These are phyloP conservation scores for Porcisia hertigi DNA, from an alignment of 208 protist species.

Conservation along the genomic window DNA sequence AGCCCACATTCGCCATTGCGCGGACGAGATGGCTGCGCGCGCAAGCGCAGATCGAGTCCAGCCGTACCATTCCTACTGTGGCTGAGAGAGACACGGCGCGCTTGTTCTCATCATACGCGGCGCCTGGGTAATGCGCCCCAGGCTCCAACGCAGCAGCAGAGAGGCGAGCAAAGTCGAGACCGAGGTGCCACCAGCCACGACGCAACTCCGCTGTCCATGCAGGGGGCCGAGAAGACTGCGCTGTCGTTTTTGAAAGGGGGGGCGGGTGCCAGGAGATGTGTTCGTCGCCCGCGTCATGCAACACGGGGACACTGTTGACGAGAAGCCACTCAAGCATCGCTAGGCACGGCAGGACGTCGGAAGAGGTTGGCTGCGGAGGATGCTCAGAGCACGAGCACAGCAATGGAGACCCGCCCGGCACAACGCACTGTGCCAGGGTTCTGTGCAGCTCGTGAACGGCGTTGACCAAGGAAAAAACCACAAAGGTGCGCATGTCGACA, in stretches of 20 bases:
- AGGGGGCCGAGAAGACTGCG: background rate
- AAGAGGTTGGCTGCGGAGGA: background rate
- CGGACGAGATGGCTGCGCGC: background rate
- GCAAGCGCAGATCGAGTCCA: too few relatives aligned
- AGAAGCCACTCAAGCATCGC: slow-evolving; percentile 19
- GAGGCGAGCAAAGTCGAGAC: background rate
- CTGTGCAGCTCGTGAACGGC: slow-evolving; percentile 2
- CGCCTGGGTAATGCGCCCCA: background rate
- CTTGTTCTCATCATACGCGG: background rate
- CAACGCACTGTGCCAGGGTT: background rate
- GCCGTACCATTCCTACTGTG: background rate
- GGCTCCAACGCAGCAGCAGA: background rate
- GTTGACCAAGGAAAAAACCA: slow-evolving; percentile 5
- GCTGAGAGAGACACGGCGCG: background rate
- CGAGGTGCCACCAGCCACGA: background rate
- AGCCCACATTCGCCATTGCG: slow-evolving; percentile 7
- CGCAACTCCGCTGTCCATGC: slow-evolving; percentile 11
- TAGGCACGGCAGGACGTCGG: background rate
- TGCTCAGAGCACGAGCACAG: background rate
- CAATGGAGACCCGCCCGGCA: background rate
- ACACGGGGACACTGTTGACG: slow-evolving; percentile 5
- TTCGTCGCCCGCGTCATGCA: background rate
- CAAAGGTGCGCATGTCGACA: background rate
- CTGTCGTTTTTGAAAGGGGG: too few relatives aligned
- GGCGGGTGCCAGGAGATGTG: background rate